Base-by-base conservation (phyloP, 805 yeast species). In the Cyberlindnera amylophila region DNA sequence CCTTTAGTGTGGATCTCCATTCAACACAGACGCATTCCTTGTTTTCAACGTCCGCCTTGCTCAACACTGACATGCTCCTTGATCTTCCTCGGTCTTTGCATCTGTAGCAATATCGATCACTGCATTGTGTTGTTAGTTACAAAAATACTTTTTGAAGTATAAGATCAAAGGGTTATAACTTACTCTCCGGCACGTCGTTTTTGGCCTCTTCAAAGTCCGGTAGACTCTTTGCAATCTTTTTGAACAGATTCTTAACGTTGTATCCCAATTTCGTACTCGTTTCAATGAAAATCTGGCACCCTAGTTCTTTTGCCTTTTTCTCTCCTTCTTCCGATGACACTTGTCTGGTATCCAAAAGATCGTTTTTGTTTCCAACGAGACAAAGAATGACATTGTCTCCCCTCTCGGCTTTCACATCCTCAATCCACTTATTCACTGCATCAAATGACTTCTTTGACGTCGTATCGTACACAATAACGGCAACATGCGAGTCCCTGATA, bases 401-500 rank as follows among this genome's bases (percentile, higher is more conserved):
- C 50, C 98, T 75, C 67, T 91, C 99, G 49, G 87, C 82, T 59
- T 85, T 84, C 6, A 93, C 97, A 61, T 91, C 97, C 54, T 86
- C 93, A 51, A 88, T 81, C 99, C 99, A 93, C 62, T 86, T 86
- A 52, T 79, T 79, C 52, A 93, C 80, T 52, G 83, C 82, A 45
- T 82, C 83, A 65, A 91, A 91, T 15, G 95, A 80, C 57, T 86
- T 86, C 60, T 77, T 82, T 58, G 81, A 84, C 7, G 97, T 88
- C 45, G 91, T 84, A 62, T 93, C 99, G 66, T 91, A 91, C 17
- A 95, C 96, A 21, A 93, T 82, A 36, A 93, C 95, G 0, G 99
- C 98, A n/a, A 93, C 98, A 55, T 90, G 89, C 13, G 95, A 85
- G 64, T 93, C 99, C 54, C 99, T 75, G 46, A 93, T 93, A 60